phyloP scores from a whole-genome alignment of 2,329 filamentous ascomycete genomes.

The Aspergillus chevalieri region DNA sequence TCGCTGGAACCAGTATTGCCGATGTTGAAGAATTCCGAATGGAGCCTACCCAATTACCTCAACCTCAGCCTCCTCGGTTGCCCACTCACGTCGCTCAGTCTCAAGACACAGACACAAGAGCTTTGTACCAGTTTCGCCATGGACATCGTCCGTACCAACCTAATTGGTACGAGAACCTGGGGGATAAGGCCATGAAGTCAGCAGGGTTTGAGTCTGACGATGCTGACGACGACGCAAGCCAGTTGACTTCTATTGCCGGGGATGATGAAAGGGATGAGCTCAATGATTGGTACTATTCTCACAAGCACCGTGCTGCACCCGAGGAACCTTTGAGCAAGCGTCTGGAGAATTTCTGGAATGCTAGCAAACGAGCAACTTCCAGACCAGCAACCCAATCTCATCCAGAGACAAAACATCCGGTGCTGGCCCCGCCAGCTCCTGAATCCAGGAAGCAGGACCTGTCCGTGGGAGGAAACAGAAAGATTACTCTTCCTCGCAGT shows the following conservation, averaged over 20 bases:
- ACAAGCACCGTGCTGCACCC: conserved; percentile 17
- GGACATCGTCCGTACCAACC: conserved; percentile 20
- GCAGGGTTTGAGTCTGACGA: conserved; percentile 34
- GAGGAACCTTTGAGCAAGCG: conserved; percentile 32
- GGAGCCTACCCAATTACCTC: neutral
- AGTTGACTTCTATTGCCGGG: conserved; percentile 22
- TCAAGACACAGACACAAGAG: conserved; percentile 14
- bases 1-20: conserved; percentile 34
- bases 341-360: conserved; percentile 34
- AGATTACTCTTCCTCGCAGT: conserved; percentile 28
- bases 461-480: conserved; percentile 20
- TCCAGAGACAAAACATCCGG: conserved; percentile 12
- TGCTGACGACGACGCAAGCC: conserved; percentile 23
- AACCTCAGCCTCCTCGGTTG: neutral
- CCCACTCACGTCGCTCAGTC: conserved; percentile 11
- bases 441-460: conserved; percentile 19
- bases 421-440: conserved; percentile 9
- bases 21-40: conserved; percentile 24
- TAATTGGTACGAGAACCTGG: conserved; percentile 29
- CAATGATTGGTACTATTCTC: conserved; percentile 23
- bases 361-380: conserved; percentile 22
- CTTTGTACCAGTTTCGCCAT: conserved; percentile 19
- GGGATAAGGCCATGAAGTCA: conserved; percentile 29
- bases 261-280: conserved; percentile 25
- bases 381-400: conserved; percentile 15